Evolutionary conservation across 2,329 filamentous ascomycete species (phyloP).

Genomic region (Pyrenophora seminiperda): DNA sequence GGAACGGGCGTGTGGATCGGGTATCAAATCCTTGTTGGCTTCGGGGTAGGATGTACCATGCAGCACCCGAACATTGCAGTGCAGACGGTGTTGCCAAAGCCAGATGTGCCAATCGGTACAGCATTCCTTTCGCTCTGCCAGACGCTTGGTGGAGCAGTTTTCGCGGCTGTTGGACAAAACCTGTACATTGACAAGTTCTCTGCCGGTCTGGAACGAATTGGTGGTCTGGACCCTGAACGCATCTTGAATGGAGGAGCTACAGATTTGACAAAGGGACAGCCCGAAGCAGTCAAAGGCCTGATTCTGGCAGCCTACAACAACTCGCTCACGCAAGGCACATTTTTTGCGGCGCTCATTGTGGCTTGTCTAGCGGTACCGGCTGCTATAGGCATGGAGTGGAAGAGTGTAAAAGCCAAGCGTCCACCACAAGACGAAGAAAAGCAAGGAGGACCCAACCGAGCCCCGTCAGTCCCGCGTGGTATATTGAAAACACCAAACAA

Average conservation of each 20-base stretch:
- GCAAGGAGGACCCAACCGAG: background rate
- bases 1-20: conserved; percentile 40
- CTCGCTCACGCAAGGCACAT: conserved; percentile 49
- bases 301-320: conserved; percentile 40
- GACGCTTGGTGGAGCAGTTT: conserved; percentile 54
- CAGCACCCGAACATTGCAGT: conserved; percentile 53
- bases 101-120: conserved; percentile 52
- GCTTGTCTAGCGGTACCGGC: conserved; percentile 61
- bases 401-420: conserved; percentile 62
- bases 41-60: conserved; percentile 53
- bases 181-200: conserved; percentile 53
- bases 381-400: conserved; percentile 65
- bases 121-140: conserved; percentile 53
- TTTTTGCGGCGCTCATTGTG: conserved; percentile 64
- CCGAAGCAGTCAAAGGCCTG: conserved; percentile 12
- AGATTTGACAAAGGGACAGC: conserved; percentile 54
- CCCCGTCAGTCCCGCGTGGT: background rate
- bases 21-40: conserved; percentile 36
- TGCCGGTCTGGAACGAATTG: conserved; percentile 39
- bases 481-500: conserved; percentile 5
- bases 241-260: conserved; percentile 59
- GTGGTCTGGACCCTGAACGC: conserved; percentile 46
- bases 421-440: conserved; percentile 20
- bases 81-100: conserved; percentile 48
- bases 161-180: conserved; percentile 55